Base-by-base conservation (phyloP, 2,329 filamentous ascomycete species). In the Leptographium galeiforme region DNA sequence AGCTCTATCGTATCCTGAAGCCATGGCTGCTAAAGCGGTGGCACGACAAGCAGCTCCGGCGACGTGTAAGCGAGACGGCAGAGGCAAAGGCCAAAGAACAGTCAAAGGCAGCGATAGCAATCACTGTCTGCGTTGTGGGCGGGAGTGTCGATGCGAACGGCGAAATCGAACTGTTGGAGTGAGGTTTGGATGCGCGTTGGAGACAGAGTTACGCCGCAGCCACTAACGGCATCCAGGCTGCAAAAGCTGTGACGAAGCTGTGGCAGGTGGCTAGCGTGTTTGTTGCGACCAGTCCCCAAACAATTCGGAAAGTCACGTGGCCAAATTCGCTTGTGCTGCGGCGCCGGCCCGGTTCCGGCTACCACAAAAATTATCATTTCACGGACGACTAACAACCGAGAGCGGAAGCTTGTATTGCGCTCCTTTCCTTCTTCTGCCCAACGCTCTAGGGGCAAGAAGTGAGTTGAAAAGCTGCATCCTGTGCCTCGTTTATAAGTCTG, bases 1-100 rank as follows among this genome's bases (percentile, higher is more conserved):
- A 73, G 91, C 93, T 86, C 93, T 87, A 77, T 98, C 93, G 76
- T 98, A 98, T 73, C 91, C 91, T 64, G 90, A 95, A 71, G 89
- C 86, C 88, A 94, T 82, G 57, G 49, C 39, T 48, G 55, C 39
- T 57, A 51, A 41, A 51, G 10, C 33, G n/a, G 45, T 11, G 43
- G 36, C 32, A 36, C 38, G 44, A 19, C 5, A 33, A 49, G 48
- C 52, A 32, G 43, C 10, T 39, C n/a, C 34, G 39, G 34, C 13
- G 14, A 45, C 32, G n/a, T 12, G 40, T 16, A n/a, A 36, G 34
- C 11, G n/a, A 56, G 34, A 32, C 45, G 39, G 14, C 19, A 18
- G 39, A 18, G 32, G 32, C 13, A 11, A 44, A 12, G 33, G 16
- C 8, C 6, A 18, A 5, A 13, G 19, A 13, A 32, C 6, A 11